Conservation (phyloP, 805 yeast genomes). For the Wickerhamomyces hampshirensis region DNA sequence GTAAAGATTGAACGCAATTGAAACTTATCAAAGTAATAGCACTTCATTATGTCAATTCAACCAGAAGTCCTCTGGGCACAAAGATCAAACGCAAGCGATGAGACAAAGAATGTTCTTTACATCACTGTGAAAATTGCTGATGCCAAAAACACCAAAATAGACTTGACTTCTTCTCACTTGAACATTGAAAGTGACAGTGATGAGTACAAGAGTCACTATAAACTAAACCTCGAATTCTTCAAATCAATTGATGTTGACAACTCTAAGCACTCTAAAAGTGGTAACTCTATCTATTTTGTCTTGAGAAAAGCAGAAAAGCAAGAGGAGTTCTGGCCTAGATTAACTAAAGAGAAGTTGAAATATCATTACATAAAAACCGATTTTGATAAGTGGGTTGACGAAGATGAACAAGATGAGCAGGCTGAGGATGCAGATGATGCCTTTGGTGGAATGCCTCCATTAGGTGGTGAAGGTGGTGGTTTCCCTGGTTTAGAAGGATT, state of each 20-base stretch:
- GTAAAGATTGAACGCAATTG: too few relatives aligned
- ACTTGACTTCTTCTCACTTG: slow-evolving; percentile 52
- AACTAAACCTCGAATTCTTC: slow-evolving; percentile 67
- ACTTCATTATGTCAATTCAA: slow-evolving; percentile 25
- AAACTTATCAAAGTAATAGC: too few relatives aligned
- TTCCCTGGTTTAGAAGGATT: slow-evolving; percentile 22
- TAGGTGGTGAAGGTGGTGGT: slow-evolving; percentile 25
- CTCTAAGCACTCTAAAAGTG: slow-evolving; percentile 54
- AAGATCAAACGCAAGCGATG: slow-evolving; percentile 75
- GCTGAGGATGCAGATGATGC: slow-evolving; percentile 29
- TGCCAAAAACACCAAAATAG: slow-evolving; percentile 55
- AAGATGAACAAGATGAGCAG: slow-evolving; percentile 77
- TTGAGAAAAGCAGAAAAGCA: slow-evolving; percentile 64
- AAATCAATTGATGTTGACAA: slow-evolving; percentile 66
- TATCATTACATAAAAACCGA: slow-evolving; percentile 85
- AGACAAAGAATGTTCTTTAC: slow-evolving; percentile 67
- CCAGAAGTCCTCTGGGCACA: slow-evolving; percentile 85
- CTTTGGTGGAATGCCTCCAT: slow-evolving; percentile 41
- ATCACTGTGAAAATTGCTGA: slow-evolving; percentile 74
- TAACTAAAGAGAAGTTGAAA: slow-evolving; percentile 81
- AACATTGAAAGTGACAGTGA: slow-evolving; percentile 49
- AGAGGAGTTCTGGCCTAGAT: slow-evolving; percentile 92
- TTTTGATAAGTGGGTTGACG: slow-evolving; percentile 97
- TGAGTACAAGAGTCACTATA: slow-evolving; percentile 44
- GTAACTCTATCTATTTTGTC: slow-evolving; percentile 52